These are phyloP conservation scores for Cutaneotrichosporon spelunceum DNA, from an alignment of 1,284 basidiomycete genomes.

Conservation along the genomic window DNA sequence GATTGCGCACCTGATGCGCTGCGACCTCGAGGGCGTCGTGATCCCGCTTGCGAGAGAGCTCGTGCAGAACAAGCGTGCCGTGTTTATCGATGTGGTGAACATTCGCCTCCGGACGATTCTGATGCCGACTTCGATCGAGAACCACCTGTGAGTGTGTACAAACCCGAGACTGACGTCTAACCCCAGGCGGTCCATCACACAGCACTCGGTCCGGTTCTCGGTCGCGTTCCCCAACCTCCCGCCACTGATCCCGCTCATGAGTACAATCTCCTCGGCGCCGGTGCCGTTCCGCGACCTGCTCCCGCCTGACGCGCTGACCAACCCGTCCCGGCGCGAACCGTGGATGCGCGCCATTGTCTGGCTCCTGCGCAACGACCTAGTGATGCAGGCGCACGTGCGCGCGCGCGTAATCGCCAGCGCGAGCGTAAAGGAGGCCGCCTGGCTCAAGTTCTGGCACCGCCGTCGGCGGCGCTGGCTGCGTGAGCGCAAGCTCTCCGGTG, in stretches of 20 bases:
- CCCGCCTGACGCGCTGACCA: constrained; percentile 28
- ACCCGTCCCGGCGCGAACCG: constrained; percentile 55
- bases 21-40: constrained; percentile 79
- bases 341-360: constrained; percentile 85
- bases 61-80: constrained; percentile 82
- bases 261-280: constrained; percentile 66
- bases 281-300: constrained; percentile 59
- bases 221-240: constrained; percentile 66
- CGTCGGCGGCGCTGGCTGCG: constrained; percentile 39
- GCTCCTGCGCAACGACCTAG: constrained; percentile 81
- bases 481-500: constrained; percentile 11
- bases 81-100: constrained; percentile 81
- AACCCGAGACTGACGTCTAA: no score
- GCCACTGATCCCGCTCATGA: constrained; percentile 68
- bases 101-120: constrained; percentile 79
- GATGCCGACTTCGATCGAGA: constrained; percentile 65
- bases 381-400: constrained; percentile 79
- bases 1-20: constrained; percentile 76
- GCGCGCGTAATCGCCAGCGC: constrained; percentile 77
- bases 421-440: constrained; percentile 64
- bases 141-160: constrained; percentile 61
- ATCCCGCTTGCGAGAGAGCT: constrained; percentile 85
- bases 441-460: constrained; percentile 42
- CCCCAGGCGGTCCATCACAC: constrained; percentile 57
- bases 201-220: constrained; percentile 63